A percentile compares a stretch with the other conserved stretches of the same genome.
Evolutionary conservation across 805 yeast genomes (phyloP).

Genomic region (Blastobotrys robertii): DNA sequence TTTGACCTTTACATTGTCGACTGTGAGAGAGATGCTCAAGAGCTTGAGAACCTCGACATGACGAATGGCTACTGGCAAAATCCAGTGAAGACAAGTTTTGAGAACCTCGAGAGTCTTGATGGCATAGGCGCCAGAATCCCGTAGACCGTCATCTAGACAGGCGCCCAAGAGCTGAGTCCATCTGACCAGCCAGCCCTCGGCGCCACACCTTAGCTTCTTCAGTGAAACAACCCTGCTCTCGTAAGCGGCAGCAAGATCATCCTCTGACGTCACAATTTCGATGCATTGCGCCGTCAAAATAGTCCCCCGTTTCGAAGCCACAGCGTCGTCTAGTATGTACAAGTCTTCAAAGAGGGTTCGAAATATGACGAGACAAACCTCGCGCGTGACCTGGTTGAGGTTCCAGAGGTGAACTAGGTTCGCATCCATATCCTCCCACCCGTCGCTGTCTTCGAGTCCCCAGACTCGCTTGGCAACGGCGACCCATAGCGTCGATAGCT

Average conservation of each 20-base stretch:
- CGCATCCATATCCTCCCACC: conserved; percentile 85
- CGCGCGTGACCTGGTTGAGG: conserved; percentile 52
- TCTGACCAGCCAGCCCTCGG: conserved; percentile 77
- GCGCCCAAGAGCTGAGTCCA: conserved; percentile 51
- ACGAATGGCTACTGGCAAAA: conserved; percentile 64
- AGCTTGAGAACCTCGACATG: conserved; percentile 55
- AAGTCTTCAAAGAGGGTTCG: conserved; percentile 89
- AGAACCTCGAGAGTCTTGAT: conserved; percentile 68
- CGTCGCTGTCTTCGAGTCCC: conserved; percentile 50
- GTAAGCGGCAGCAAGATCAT: conserved; percentile 50
- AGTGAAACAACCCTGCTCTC: conserved; percentile 53
- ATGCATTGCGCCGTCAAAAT: conserved; percentile 75
- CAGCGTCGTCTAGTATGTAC: conserved; percentile 82
- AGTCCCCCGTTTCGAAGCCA: conserved; percentile 71
- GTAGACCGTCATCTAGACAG: conserved; percentile 30
- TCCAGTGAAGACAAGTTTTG: conserved; percentile 89
- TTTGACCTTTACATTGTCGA: conserved; percentile 51
- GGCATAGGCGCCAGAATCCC: conserved; percentile 36
- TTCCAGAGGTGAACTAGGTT: conserved; percentile 71
- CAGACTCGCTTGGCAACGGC: conserved; percentile 82
- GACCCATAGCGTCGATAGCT: conserved; percentile 85
- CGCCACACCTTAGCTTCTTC: conserved; percentile 52
- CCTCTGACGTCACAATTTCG: conserved; percentile 67
- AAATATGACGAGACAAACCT: conserved; percentile 65
- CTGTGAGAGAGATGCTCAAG: conserved; percentile 45